Evolutionary conservation across 768 basidiomycete species (phyloP).

Genomic region (Mycena rebaudengoi): DNA sequence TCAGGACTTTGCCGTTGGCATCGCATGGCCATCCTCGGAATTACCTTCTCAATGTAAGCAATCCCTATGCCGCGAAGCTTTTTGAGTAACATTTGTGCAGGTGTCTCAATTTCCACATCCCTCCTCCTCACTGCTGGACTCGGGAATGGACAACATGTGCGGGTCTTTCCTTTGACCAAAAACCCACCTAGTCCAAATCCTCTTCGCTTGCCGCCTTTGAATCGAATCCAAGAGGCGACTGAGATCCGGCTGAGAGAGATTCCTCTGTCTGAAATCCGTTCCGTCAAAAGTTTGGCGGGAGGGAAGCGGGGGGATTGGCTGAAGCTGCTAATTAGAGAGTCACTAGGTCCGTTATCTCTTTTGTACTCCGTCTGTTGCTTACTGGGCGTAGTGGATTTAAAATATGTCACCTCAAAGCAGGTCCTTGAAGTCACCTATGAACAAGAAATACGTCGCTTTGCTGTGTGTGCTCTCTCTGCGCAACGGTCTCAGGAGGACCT

Average conservation of each 20-base stretch:
- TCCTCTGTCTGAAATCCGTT: conserved; percentile 25
- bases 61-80: conserved; percentile 1
- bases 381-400: conserved; percentile 68
- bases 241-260: conserved; percentile 63
- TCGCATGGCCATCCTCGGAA: conserved; percentile 80
- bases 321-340: conserved; percentile 67
- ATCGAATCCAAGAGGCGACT: conserved; percentile 57
- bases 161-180: conserved; percentile 48
- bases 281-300: conserved; percentile 17
- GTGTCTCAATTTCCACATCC: conserved; percentile 61
- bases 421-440: conserved; percentile 72
- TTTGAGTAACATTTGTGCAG: conserved; percentile 45
- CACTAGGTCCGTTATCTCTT: conserved; percentile 60
- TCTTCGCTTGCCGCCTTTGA: conserved; percentile 59
- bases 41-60: conserved; percentile 65
- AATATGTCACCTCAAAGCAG: conserved; percentile 70
- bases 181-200: too few relatives aligned
- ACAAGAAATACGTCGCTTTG: conserved; percentile 63
- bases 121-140: conserved; percentile 70
- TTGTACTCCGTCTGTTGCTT: conserved; percentile 11
- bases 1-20: conserved; percentile 72
- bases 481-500: conserved; percentile 44
- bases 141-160: conserved; percentile 55
- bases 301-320: conserved; percentile 72
- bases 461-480: conserved; percentile 41